phyloP scores from a whole-genome alignment of 495 filamentous ascomycete species.

The Pyrenula massariospora region DNA sequence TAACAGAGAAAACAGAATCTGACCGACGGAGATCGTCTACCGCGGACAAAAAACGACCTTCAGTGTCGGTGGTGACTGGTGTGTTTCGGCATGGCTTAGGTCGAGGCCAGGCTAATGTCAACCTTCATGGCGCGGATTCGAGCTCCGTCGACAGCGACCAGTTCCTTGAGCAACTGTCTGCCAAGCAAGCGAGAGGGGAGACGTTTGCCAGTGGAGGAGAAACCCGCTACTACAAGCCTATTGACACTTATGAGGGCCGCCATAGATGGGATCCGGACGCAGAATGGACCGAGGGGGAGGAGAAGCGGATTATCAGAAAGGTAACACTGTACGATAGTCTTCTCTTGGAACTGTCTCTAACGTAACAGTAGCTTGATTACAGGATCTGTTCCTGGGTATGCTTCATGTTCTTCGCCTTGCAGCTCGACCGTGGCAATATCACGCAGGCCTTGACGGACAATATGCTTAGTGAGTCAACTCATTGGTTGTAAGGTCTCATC shows the following conservation, averaged over 20 bases:
- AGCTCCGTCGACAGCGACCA: too few species aligned
- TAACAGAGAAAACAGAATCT: too few species aligned
- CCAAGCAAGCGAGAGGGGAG: too few species aligned
- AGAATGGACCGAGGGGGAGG: constrained; percentile 50
- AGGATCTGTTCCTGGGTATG: constrained; percentile 44
- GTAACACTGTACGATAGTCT: not conserved
- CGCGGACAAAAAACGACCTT: too few species aligned
- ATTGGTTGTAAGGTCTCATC: not conserved
- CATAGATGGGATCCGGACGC: constrained; percentile 57
- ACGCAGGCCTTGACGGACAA: constrained; percentile 52
- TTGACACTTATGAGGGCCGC: constrained; percentile 40
- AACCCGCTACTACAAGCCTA: too few species aligned
- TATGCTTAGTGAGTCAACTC: constrained; percentile 26
- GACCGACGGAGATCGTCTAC: too few species aligned
- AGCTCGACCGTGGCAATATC: constrained; percentile 64
- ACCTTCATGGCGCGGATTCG: too few species aligned
- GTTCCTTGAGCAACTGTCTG: too few species aligned
- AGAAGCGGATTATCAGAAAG: constrained; percentile 17
- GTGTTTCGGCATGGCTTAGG: too few species aligned
- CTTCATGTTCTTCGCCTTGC: constrained; percentile 61
- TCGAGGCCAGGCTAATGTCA: too few species aligned
- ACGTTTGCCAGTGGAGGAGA: too few species aligned
- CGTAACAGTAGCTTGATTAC: constrained; percentile 22
- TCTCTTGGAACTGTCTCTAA: not conserved
- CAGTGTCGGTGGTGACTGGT: too few species aligned